These are phyloP conservation scores for Lathyrus oleraceus DNA, from an alignment of 306 rosid species.

Conservation along the genomic window DNA sequence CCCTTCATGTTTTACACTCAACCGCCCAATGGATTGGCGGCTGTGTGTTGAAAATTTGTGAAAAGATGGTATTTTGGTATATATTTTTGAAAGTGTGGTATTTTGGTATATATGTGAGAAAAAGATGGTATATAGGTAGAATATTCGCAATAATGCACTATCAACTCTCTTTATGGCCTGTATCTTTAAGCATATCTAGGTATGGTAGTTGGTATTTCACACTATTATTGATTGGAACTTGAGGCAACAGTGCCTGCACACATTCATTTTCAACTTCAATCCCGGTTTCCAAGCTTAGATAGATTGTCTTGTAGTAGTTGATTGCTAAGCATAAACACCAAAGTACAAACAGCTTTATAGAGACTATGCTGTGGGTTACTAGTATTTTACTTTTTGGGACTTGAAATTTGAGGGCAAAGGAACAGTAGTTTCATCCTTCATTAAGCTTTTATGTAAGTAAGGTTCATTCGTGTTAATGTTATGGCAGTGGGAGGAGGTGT, in stretches of 20 bases:
- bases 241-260: constrained; percentile 22
- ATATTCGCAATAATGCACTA: constrained; percentile 23
- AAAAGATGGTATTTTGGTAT: no score
- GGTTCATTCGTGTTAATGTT: neutral
- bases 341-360: constrained; percentile 15
- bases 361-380: constrained; percentile 15
- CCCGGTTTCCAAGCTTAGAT: constrained; percentile 25
- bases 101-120: no score
- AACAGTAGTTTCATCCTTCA: constrained; percentile 2
- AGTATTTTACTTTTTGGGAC: constrained; percentile 4
- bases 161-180: constrained; percentile 24
- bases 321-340: neutral
- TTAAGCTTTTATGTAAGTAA: no score
- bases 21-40: no score
- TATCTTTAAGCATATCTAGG: constrained; percentile 21
- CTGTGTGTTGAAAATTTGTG: no score
- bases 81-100: no score
- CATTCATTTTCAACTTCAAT: neutral
- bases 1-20: no score
- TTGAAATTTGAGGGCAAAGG: constrained; percentile 7
- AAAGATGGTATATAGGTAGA: no score
- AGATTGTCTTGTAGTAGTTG: constrained; percentile 9
- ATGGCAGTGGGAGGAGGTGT: neutral
- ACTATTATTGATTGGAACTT: neutral
- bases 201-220: neutral